Evolutionary conservation across 176 grass and related monocot species (phyloP), one percentile per base, ranked within the genome.

Genomic region (Aegilops speltoides): DNA sequence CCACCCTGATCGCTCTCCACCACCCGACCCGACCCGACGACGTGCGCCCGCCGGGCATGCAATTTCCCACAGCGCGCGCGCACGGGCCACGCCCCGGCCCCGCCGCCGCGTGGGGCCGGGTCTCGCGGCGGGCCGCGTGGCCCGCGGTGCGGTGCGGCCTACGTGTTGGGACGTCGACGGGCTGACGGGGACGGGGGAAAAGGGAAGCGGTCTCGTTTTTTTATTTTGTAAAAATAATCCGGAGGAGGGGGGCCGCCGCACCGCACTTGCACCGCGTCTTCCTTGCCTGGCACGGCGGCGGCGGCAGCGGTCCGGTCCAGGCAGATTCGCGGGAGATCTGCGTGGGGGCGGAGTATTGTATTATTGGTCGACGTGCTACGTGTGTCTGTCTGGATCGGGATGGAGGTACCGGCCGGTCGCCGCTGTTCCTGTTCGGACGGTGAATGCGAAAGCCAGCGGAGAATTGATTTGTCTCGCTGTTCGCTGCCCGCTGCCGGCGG

Each of bases 271-370:
- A 10, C 60, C 81, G 85, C 75, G 75, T 34, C 85, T 87, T 91
- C 76, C 85, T 84, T 84, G 81, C 46, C 23, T 50, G 68, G 45
- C 89, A 80, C 89, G 84, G 84, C 64, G 79, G 84, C 63, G 79
- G 79, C 87, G 75, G 60, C 83, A 13, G 40, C 62, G 7, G 11
- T 48, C 14, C 50, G 3, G 10, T 46, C 14, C 72, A 1, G 52
- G 15, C 33, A 56, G 74, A 84, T 81, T 82, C 59, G 85, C 65
- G 5, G 4, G 75, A 45, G 74, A n/a, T 83, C 69, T 56, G 73
- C 43, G 3, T 50, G 43, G 15, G 43, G 73, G 80, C 60, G 71
- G 68, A 19, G 3, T 4, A 24, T 64, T 50, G 46, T 50, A 10
- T 22, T 17, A 34, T 41, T 66, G 73, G 31, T 61, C 29, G 65